Conservation (phyloP, 2,329 filamentous ascomycete genomes). For the Chaetomium globosum region DNA sequence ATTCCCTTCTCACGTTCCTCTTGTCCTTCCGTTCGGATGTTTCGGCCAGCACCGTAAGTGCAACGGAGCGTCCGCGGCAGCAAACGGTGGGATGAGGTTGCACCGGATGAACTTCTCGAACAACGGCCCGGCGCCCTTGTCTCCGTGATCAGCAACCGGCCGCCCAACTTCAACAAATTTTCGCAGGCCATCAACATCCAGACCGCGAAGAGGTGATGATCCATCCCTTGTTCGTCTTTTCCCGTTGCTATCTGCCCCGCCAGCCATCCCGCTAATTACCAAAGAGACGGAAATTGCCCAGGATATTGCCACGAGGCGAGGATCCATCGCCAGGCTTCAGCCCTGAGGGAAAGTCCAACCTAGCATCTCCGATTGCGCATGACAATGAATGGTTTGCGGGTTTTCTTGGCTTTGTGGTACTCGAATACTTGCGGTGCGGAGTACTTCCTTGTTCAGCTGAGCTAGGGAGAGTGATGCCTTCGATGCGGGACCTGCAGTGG, state of each 20-base stretch:
- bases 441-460: not conserved
- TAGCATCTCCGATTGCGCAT: slow-evolving; percentile 2
- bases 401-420: not conserved
- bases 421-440: not conserved
- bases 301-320: slow-evolving; percentile 30
- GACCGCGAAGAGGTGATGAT: slow-evolving; percentile 23
- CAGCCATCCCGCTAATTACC: slow-evolving; percentile 29
- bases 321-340: slow-evolving; percentile 25
- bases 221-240: slow-evolving; percentile 13
- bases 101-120: slow-evolving; percentile 7
- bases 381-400: not conserved
- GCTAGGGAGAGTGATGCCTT: not conserved
- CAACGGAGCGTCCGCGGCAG: not conserved
- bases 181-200: slow-evolving; percentile 17
- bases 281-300: slow-evolving; percentile 26
- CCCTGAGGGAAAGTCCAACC: slow-evolving; percentile 21
- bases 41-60: not conserved
- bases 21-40: not conserved
- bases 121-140: not conserved
- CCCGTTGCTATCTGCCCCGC: slow-evolving; percentile 2
- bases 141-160: slow-evolving; percentile 4
- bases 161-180: slow-evolving; percentile 11
- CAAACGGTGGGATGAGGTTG: not conserved
- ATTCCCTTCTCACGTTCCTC: not conserved
- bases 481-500: no score